A percentile compares a stretch with the other conserved stretches of the same genome.
These are phyloP conservation scores for Coelastrella sp. DNA, from an alignment of 139 green algal species.

Conservation along the genomic window DNA sequence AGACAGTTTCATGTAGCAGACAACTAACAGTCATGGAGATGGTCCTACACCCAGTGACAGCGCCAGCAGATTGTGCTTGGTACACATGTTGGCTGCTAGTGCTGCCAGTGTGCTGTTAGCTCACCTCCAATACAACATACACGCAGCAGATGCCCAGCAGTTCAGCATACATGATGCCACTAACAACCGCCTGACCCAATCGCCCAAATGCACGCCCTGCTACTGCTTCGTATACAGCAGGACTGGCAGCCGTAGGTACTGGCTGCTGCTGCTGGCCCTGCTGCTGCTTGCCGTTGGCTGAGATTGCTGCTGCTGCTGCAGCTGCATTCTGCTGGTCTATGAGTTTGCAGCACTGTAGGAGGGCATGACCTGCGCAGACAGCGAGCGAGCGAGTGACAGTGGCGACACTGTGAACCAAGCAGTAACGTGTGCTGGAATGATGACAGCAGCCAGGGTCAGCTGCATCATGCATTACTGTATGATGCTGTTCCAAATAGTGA, in stretches of 20 bases:
- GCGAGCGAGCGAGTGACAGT: background rate
- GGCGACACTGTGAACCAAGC: background rate
- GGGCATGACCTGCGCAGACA: background rate
- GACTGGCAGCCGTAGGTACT: background rate
- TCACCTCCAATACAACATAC: conserved; percentile 42
- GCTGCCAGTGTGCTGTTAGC: background rate
- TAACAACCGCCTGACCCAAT: conserved; percentile 67
- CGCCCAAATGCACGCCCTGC: conserved; percentile 75
- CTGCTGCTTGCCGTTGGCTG: background rate
- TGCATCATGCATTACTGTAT: too few species aligned
- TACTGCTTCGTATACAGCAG: conserved; percentile 75
- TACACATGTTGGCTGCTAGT: too few species aligned
- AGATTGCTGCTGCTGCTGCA: background rate
- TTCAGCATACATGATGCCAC: conserved; percentile 81
- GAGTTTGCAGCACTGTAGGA: conserved; percentile 39
- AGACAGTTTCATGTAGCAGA: too few species aligned
- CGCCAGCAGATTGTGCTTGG: too few species aligned
- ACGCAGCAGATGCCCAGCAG: conserved; percentile 82
- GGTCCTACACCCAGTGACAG: too few species aligned
- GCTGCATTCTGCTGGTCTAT: conserved; percentile 7
- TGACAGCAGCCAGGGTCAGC: too few species aligned
- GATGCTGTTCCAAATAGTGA: too few species aligned
- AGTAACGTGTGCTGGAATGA: background rate
- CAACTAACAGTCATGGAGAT: too few species aligned
- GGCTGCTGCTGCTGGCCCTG: background rate